Conservation (phyloP, 1,284 basidiomycete genomes). For the Moesziomyces globuligerus region DNA sequence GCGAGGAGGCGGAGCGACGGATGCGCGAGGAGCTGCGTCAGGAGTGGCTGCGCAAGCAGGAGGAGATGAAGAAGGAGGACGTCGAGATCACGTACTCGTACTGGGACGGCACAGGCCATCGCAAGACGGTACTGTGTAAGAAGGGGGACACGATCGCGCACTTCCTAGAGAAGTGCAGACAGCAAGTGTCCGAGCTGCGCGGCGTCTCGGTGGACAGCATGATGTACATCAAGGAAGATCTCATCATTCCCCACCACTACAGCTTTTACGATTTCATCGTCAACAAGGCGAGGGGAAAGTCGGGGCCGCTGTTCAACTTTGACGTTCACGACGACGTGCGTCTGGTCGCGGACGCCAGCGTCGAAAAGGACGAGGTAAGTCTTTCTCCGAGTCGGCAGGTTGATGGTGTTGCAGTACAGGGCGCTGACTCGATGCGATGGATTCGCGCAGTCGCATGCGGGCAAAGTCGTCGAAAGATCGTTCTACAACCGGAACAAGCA, state of each 20-base stretch:
- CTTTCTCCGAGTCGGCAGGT: not conserved
- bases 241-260: conserved; percentile 77
- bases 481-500: conserved; percentile 98
- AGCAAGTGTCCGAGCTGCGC: conserved; percentile 90
- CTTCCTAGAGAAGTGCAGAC: conserved; percentile 91
- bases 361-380: conserved; percentile 87
- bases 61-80: conserved; percentile 84
- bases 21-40: conserved; percentile 88
- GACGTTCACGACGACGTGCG: conserved; percentile 99
- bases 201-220: conserved; percentile 91
- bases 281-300: conserved; percentile 97
- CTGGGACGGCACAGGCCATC: conserved; percentile 98
- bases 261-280: conserved; percentile 99
- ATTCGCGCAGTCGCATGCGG: conserved; percentile 80
- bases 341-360: conserved; percentile 90
- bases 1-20: conserved; percentile 88
- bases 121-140: conserved; percentile 93
- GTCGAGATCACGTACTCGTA: conserved; percentile 94
- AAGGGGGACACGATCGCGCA: conserved; percentile 92
- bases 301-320: conserved; percentile 96
- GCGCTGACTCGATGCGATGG: not conserved
- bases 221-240: conserved; percentile 87
- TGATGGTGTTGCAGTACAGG: not conserved
- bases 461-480: conserved; percentile 92
- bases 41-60: conserved; percentile 90